Percentiles rank a stretch among this genome's conserved stretches.
phyloP scores from a whole-genome alignment of 2,329 filamentous ascomycete genomes.

The Trichoderma koningii region DNA sequence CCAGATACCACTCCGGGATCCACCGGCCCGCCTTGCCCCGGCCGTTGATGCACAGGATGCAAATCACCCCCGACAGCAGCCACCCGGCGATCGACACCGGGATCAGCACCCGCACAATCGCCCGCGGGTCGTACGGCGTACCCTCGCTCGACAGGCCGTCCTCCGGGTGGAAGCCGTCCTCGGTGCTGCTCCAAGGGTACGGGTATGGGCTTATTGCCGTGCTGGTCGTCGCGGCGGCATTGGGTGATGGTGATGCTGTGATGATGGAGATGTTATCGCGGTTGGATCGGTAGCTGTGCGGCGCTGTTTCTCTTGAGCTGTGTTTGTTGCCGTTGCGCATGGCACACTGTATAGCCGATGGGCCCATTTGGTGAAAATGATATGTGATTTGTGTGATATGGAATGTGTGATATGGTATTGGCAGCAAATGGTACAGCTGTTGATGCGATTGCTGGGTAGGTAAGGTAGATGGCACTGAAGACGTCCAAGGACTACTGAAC shows the following conservation, averaged over 20 bases:
- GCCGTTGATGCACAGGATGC: slow-evolving; percentile 39
- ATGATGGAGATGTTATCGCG: not conserved
- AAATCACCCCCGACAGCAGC: slow-evolving; percentile 39
- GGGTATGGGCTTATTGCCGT: too few relatives aligned
- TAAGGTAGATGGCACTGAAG: too few relatives aligned
- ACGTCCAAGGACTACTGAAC: too few relatives aligned
- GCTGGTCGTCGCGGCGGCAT: too few relatives aligned
- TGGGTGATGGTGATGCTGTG: not conserved
- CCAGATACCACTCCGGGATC: slow-evolving; percentile 42
- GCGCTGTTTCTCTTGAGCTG: not conserved
- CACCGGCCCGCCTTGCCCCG: slow-evolving; percentile 36
- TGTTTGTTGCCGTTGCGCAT: not conserved
- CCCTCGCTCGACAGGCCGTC: not conserved
- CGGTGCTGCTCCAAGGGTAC: not conserved
- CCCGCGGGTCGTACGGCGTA: slow-evolving; percentile 10
- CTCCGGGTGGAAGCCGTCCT: not conserved
- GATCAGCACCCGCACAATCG: slow-evolving; percentile 33
- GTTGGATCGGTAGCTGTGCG: not conserved
- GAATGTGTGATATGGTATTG: not conserved
- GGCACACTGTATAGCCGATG: not conserved
- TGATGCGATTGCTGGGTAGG: not conserved
- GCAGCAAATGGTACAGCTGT: not conserved
- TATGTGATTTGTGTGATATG: too few relatives aligned
- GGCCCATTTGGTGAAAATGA: not conserved
- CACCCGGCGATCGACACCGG: slow-evolving; percentile 36